Evolutionary conservation across 495 filamentous ascomycete species (phyloP).

Genomic region (Penicillium tannophilum): DNA sequence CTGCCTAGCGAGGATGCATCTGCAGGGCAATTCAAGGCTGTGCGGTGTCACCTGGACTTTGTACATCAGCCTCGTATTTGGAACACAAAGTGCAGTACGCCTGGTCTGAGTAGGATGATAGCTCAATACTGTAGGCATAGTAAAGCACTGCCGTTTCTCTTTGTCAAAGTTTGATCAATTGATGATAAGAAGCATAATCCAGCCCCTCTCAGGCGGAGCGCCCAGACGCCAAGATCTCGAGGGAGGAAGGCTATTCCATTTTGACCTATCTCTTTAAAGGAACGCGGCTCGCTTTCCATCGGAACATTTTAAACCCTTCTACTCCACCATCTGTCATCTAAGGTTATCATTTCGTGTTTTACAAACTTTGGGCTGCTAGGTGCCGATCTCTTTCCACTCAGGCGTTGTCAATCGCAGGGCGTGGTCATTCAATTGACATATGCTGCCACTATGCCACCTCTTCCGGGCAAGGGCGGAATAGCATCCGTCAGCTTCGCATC

Average conservation of each 20-base stretch:
- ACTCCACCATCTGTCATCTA: neutral
- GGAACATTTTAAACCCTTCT: neutral
- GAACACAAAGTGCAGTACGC: neutral
- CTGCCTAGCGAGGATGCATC: neutral
- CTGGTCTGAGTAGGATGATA: neutral
- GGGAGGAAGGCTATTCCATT: conserved; percentile 11
- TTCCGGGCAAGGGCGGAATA: neutral
- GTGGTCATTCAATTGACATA: neutral
- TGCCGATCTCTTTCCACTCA: neutral
- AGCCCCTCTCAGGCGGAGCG: conserved; percentile 8
- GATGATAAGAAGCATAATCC: conserved; percentile 10
- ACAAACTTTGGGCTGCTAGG: neutral
- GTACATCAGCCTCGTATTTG: neutral
- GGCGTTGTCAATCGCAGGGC: neutral
- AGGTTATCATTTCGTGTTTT: neutral
- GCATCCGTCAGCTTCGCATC: neutral
- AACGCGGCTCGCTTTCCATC: conserved; percentile 14
- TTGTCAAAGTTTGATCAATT: conserved; percentile 8
- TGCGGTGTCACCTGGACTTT: neutral
- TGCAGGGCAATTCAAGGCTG: neutral
- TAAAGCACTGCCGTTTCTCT: neutral
- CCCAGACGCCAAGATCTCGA: conserved; percentile 20
- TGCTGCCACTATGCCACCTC: neutral
- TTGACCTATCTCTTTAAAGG: conserved; percentile 3
- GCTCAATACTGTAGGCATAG: conserved; percentile 5